Conservation (phyloP, 1,284 basidiomycete genomes). For the Schizopora paradoxa region DNA sequence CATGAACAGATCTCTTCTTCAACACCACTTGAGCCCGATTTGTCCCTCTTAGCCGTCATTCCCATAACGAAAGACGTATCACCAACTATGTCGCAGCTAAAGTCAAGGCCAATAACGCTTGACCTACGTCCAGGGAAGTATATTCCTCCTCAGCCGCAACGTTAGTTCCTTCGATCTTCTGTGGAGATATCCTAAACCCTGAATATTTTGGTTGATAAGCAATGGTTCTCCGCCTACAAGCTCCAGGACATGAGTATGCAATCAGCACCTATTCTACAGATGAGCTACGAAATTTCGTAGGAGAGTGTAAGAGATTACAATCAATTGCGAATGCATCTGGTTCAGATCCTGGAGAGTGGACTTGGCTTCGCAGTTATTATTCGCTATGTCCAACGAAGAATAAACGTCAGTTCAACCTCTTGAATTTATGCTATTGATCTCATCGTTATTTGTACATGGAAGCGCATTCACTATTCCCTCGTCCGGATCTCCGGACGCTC, state of each 20-base stretch:
- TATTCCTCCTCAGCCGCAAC: not conserved
- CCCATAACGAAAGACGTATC: no score
- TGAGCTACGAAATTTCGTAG: conserved; percentile 2
- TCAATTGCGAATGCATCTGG: conserved; percentile 2
- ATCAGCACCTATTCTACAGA: conserved; percentile 8
- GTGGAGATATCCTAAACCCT: not conserved
- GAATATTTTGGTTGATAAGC: not conserved
- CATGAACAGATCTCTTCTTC: no score
- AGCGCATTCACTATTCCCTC: conserved; percentile 9
- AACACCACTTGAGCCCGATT: no score
- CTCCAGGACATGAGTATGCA: not conserved
- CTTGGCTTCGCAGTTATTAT: conserved; percentile 8
- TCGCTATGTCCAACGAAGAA: conserved; percentile 1
- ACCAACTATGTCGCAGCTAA: conserved; percentile 10
- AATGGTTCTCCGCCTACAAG: conserved; percentile 3
- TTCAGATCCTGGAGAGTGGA: no score
- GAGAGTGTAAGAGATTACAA: conserved; percentile 7
- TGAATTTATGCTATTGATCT: not conserved
- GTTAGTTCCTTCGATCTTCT: not conserved
- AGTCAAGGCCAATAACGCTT: conserved; percentile 5
- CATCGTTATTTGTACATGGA: not conserved
- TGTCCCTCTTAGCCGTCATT: no score
- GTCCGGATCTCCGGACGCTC: conserved; percentile 46
- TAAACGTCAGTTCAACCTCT: not conserved
- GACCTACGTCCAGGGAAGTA: conserved; percentile 10